Evolutionary conservation across 805 yeast species (phyloP).

Genomic region (Metschnikowia lunata): DNA sequence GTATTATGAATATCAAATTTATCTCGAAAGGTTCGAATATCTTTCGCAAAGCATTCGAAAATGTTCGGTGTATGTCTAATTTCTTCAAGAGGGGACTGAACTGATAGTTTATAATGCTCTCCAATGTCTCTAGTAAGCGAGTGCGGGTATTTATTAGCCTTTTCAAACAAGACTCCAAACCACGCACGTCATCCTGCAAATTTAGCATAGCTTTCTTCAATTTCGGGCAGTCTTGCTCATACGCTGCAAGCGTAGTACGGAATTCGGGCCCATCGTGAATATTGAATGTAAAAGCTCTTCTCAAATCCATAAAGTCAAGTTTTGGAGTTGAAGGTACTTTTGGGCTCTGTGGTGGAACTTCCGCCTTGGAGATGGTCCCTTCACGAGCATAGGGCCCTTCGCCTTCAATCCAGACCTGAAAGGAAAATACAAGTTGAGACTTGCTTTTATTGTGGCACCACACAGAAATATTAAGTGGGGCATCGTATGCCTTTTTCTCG

Average conservation of each 20-base stretch:
- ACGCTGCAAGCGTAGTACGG: constrained; percentile 27
- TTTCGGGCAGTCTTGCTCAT: constrained; percentile 28
- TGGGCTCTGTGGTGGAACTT: neutral
- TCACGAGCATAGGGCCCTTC: too few relatives aligned
- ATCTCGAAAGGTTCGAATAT: constrained; percentile 33
- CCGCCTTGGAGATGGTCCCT: neutral
- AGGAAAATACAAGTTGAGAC: constrained; percentile 4
- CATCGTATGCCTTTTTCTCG: neutral
- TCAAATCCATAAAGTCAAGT: constrained; percentile 12
- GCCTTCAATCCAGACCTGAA: constrained; percentile 5
- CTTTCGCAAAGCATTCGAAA: constrained; percentile 21
- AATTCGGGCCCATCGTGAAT: constrained; percentile 45
- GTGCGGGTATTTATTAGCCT: constrained; percentile 18
- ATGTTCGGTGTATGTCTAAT: constrained; percentile 23
- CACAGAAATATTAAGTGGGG: constrained; percentile 8
- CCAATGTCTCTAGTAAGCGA: constrained; percentile 23
- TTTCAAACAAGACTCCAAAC: constrained; percentile 25
- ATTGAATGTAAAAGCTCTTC: constrained; percentile 30
- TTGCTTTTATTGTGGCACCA: constrained; percentile 9
- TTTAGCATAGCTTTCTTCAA: constrained; percentile 22
- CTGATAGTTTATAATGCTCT: constrained; percentile 20
- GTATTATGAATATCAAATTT: constrained; percentile 26
- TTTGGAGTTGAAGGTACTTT: neutral
- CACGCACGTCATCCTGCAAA: constrained; percentile 30
- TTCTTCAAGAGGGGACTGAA: constrained; percentile 23